Evolutionary conservation across 2,329 filamentous ascomycete species (phyloP).

Genomic region (Aspergillus vadensis): DNA sequence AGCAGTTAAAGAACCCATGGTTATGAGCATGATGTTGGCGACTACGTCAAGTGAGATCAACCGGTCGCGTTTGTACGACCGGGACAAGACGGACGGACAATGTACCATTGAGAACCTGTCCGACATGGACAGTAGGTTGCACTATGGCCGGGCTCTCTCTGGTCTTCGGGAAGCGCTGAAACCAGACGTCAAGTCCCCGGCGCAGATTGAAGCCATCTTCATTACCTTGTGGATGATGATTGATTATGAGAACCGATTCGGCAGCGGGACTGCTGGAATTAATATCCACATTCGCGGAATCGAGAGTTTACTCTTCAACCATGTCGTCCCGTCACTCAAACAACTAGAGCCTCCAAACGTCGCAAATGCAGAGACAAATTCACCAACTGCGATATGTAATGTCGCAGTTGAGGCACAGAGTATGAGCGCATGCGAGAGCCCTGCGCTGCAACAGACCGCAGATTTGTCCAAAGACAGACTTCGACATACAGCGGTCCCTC

Average conservation of each 20-base stretch:
- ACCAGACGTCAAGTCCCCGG: conserved; percentile 26
- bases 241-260: conserved; percentile 32
- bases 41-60: conserved; percentile 28
- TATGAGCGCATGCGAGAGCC: not conserved
- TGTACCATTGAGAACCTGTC: conserved; percentile 13
- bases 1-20: conserved; percentile 29
- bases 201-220: conserved; percentile 30
- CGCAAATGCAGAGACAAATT: not conserved
- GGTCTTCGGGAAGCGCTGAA: conserved; percentile 27
- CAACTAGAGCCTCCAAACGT: not conserved
- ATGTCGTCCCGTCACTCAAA: conserved; percentile 28
- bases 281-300: conserved; percentile 30
- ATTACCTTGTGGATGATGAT: conserved; percentile 33
- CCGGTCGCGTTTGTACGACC: conserved; percentile 23
- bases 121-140: conserved; percentile 24
- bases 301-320: conserved; percentile 25
- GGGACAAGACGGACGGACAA: conserved; percentile 8
- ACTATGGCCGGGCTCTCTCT: conserved; percentile 30
- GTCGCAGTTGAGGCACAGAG: not conserved
- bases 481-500: conserved; percentile 26
- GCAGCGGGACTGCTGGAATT: conserved; percentile 26
- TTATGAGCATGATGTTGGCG: conserved; percentile 34
- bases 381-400: not conserved
- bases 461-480: conserved; percentile 14
- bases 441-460: not conserved